Conservation (phyloP, 306 rosid genomes). For the Herpetospermum pedunculosum region DNA sequence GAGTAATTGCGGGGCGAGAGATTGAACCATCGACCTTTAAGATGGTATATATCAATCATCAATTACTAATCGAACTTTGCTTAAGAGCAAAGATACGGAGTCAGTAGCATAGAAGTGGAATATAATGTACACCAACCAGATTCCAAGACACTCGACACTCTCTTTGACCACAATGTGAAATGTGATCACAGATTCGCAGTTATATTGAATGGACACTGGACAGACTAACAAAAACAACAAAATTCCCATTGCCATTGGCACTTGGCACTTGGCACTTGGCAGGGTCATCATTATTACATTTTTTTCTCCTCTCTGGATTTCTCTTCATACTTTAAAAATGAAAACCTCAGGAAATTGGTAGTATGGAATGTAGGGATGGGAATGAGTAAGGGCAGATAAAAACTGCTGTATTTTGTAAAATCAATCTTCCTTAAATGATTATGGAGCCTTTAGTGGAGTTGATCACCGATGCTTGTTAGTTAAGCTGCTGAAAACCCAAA, state of each 20-base stretch:
- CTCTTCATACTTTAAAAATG: background rate
- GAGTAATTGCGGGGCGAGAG: no score
- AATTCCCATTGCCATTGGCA: background rate
- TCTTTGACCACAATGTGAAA: background rate
- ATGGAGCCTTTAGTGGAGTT: background rate
- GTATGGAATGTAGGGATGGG: background rate
- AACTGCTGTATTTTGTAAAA: background rate
- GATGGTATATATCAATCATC: background rate
- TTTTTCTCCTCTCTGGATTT: background rate
- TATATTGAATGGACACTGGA: background rate
- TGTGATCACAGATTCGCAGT: background rate
- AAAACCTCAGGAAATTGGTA: background rate
- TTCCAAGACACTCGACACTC: background rate
- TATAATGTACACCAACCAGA: background rate
- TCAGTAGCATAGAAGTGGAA: background rate
- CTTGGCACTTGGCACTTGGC: background rate
- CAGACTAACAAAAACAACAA: constrained; percentile 2
- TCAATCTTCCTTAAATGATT: background rate
- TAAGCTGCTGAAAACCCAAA: background rate
- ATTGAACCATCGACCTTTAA: no score
- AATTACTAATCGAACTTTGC: background rate
- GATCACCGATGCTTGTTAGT: background rate
- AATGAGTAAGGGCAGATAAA: background rate
- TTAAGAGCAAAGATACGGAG: background rate
- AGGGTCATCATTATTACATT: background rate